A percentile compares a stretch with the other conserved stretches of the same genome.
phyloP scores from a whole-genome alignment of 345 rosid genomes.

The Ceriops zippeliana region DNA sequence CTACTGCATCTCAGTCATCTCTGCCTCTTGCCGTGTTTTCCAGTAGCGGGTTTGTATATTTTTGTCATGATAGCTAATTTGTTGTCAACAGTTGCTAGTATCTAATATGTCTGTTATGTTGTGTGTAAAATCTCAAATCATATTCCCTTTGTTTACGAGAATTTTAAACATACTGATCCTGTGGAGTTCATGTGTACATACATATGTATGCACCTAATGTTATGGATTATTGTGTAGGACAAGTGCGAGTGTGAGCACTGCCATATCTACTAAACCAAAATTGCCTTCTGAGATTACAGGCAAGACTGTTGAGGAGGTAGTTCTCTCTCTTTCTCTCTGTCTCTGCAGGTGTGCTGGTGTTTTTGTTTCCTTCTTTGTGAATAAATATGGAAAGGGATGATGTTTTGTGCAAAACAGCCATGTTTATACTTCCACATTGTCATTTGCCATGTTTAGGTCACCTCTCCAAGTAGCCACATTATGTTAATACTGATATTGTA shows the following conservation, averaged over 20 bases:
- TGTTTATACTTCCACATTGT: too few relatives aligned
- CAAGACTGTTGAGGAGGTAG: constrained; percentile 95
- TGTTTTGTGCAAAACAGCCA: too few relatives aligned
- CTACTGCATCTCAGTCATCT: constrained; percentile 47
- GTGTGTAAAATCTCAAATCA: neutral
- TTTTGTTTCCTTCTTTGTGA: too few relatives aligned
- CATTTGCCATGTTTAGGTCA: too few relatives aligned
- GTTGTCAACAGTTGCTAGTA: neutral
- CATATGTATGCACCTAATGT: neutral
- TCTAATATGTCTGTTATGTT: neutral
- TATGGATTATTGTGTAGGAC: constrained; percentile 37
- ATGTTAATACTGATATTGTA: too few relatives aligned
- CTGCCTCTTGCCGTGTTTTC: constrained; percentile 59
- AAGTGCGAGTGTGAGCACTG: constrained; percentile 45
- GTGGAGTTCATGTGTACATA: neutral
- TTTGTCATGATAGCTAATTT: neutral
- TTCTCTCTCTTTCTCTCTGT: constrained; percentile 1
- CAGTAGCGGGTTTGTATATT: constrained; percentile 67
- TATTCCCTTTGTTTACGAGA: neutral
- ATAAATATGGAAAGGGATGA: too few relatives aligned
- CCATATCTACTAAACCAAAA: constrained; percentile 55
- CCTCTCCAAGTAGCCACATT: too few relatives aligned
- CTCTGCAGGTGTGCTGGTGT: neutral
- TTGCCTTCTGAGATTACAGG: constrained; percentile 89
- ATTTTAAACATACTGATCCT: neutral